Evolutionary conservation across 2,329 filamentous ascomycete species (phyloP).

Genomic region (Colletotrichum sublineola): DNA sequence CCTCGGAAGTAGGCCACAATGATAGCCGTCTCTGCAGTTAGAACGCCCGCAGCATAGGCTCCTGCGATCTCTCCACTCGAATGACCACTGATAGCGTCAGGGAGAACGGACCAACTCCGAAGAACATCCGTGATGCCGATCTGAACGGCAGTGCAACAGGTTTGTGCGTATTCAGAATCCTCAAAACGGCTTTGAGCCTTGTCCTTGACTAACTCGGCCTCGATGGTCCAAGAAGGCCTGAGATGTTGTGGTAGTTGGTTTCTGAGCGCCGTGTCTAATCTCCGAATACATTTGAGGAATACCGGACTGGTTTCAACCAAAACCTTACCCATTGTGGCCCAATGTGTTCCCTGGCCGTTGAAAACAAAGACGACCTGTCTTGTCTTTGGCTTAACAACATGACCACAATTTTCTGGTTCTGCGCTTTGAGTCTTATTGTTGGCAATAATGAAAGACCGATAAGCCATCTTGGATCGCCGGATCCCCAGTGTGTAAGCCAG

Average conservation of each 20-base stretch:
- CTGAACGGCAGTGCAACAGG: background rate
- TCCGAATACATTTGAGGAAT: conserved; percentile 33
- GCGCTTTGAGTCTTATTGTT: too few species aligned
- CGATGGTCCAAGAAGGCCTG: background rate
- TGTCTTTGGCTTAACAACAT: too few species aligned
- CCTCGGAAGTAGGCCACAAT: conserved; percentile 54
- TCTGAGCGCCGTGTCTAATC: conserved; percentile 50
- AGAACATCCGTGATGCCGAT: background rate
- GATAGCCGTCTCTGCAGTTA: conserved; percentile 54
- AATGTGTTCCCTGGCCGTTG: conserved; percentile 42
- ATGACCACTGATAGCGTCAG: background rate
- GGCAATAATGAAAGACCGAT: too few species aligned
- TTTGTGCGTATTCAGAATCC: background rate
- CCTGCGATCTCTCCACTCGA: conserved; percentile 56
- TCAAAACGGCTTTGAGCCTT: background rate
- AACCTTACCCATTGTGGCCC: conserved; percentile 33
- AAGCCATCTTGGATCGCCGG: conserved; percentile 46
- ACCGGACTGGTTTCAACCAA: conserved; percentile 7
- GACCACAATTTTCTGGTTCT: too few species aligned
- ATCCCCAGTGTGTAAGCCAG: conserved; percentile 50
- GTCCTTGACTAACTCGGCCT: too few species aligned
- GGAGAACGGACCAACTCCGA: background rate
- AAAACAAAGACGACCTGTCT: conserved; percentile 24
- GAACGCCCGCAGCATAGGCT: conserved; percentile 55
- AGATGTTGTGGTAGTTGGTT: conserved; percentile 36